Base-by-base conservation (phyloP, 2,329 filamentous ascomycete genomes). In the Kalmusia sp. region DNA sequence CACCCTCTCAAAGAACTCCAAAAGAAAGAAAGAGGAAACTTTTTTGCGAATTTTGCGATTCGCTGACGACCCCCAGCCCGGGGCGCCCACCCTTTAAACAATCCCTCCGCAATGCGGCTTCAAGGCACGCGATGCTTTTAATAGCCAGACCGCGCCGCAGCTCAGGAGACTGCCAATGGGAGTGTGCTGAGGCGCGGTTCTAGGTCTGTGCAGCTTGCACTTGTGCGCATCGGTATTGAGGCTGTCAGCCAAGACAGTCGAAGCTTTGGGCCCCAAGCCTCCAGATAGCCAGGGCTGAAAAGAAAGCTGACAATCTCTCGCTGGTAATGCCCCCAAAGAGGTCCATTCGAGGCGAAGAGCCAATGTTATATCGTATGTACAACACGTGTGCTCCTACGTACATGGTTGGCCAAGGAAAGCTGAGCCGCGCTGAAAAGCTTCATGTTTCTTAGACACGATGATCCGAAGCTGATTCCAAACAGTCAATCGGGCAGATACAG, bases 71-170 rank as follows among this genome's bases (percentile, higher is more conserved):
- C 39, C 25, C 25, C 25, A 14, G 28, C 11, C 17, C 24, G 37
- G 37, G 28, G 28, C 12, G 37, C 30, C 25, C n/a, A 22, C 27
- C 47, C n/a, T 41, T 50, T 50, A 24, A 50, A 43, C 21, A 21
- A 41, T 15, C 27, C 37, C 28, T 28, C 28, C n/a, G 27, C 24
- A 33, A 22, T 31, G 34, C 37, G 21, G 19, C 30, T 25, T 19
- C 15, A 35, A 39, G 25, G 46, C 46, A 33, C 25, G 19, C 34
- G 19, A 31, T 49, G 46, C 40, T 31, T 40, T 39, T 49, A n/a
- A 35, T 35, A 35, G 17, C 25, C 21, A 49, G 34, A 21, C 35
- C 17, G 24, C 35, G 35, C 7, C 9, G 37, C 17, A 40, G 37
- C 30, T 17, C 39, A 12, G n/a, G 8, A 30, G 15, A 35, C 30